Percentiles rank a stretch among this genome's conserved stretches.
These are phyloP conservation scores for Herpetospermum pedunculosum DNA, from an alignment of 306 rosid species.

Conservation along the genomic window DNA sequence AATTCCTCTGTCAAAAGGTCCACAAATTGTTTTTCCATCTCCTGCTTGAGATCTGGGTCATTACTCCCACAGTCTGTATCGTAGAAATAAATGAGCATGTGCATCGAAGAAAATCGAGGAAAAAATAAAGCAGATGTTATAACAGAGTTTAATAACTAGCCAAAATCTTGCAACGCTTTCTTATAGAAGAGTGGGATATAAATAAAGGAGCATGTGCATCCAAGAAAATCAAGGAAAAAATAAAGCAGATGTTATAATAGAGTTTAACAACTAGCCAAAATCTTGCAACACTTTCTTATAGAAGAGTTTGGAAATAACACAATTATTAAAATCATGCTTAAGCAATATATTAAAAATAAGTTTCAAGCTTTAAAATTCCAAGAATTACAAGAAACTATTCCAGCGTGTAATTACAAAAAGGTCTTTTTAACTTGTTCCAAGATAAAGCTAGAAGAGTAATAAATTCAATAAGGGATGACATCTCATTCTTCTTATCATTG, in stretches of 20 bases:
- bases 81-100: background rate
- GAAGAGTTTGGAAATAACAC: background rate
- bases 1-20: conserved; percentile 84
- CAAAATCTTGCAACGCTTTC: background rate
- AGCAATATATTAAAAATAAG: background rate
- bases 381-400: too few relatives aligned
- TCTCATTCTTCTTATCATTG: too few relatives aligned
- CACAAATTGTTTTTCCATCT: conserved; percentile 95
- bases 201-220: background rate
- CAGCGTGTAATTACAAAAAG: too few relatives aligned
- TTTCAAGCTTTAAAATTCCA: background rate
- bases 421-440: too few relatives aligned
- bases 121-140: background rate
- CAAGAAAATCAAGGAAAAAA: background rate
- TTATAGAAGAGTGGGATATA: too few relatives aligned
- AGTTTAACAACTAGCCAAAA: background rate
- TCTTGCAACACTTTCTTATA: background rate
- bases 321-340: background rate
- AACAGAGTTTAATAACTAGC: background rate
- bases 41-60: conserved; percentile 84
- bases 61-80: conserved; percentile 74
- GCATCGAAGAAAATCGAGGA: background rate
- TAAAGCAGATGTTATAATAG: background rate
- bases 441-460: too few relatives aligned
- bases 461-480: too few relatives aligned